Conservation (phyloP, 805 yeast genomes). For the Metschnikowia sp. region DNA sequence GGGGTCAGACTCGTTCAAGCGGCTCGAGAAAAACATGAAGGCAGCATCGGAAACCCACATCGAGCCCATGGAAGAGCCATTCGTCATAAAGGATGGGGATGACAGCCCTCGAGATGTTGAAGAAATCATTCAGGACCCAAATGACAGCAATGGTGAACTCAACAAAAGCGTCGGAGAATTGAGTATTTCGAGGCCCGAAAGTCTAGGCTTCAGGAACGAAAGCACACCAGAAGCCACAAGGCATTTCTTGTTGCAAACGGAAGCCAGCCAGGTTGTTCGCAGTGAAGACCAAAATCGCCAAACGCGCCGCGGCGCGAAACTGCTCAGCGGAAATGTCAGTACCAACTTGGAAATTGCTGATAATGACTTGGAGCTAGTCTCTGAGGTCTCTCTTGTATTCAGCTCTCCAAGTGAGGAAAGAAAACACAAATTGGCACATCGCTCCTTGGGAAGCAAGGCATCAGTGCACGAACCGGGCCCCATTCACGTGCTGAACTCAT, state of each 20-base stretch:
- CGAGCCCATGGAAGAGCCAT: constrained; percentile 16
- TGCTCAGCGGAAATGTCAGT: background rate
- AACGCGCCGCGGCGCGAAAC: background rate
- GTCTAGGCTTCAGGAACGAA: background rate
- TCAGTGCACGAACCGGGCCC: background rate
- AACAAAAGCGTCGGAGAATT: constrained; percentile 19
- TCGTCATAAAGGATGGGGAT: constrained; percentile 13
- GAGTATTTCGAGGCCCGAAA: constrained; percentile 9
- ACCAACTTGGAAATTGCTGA: constrained; percentile 13
- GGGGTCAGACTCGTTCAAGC: background rate
- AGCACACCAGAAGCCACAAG: constrained; percentile 13
- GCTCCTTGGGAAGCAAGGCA: background rate
- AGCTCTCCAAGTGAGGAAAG: constrained; percentile 2
- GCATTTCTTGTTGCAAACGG: constrained; percentile 7
- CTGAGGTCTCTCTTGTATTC: constrained; percentile 7
- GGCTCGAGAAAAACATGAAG: background rate
- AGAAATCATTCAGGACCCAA: constrained; percentile 5
- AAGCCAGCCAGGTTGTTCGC: constrained; percentile 3
- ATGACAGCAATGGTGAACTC: constrained; percentile 17
- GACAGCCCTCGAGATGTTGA: constrained; percentile 12
- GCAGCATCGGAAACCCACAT: constrained; percentile 5
- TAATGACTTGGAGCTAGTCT: constrained; percentile 10
- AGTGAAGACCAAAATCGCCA: background rate
- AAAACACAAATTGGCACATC: background rate
- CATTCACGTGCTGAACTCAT: background rate